These are phyloP conservation scores for Saccharomycopsis amapae DNA, from an alignment of 805 yeast genomes.

Conservation along the genomic window DNA sequence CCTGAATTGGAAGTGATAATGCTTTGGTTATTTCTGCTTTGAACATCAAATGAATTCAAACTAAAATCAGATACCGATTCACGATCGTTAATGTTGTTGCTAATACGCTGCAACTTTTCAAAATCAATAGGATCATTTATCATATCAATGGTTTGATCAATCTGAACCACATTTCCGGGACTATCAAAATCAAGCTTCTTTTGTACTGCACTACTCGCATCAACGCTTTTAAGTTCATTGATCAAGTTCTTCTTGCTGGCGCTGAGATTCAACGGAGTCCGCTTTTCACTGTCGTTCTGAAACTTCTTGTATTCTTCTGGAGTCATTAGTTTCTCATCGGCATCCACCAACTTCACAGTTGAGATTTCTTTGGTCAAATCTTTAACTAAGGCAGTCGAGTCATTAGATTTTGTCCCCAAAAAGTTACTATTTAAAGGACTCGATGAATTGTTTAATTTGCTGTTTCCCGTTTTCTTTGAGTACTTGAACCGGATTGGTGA, in stretches of 20 bases:
- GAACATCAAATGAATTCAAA: conserved; percentile 6
- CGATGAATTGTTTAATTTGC: not conserved
- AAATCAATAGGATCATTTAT: not conserved
- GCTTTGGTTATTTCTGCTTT: conserved; percentile 14
- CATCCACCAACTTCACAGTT: conserved; percentile 19
- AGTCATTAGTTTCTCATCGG: conserved; percentile 17
- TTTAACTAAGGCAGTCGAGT: not conserved
- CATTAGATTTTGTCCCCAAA: not conserved
- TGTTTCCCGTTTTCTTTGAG: conserved; percentile 3
- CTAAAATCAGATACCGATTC: conserved; percentile 9
- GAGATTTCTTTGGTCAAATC: conserved; percentile 8
- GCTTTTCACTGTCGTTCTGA: not conserved
- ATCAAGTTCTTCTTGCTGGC: conserved; percentile 15
- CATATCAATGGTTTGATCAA: not conserved
- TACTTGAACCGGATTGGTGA: conserved; percentile 17
- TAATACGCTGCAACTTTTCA: not conserved
- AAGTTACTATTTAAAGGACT: not conserved
- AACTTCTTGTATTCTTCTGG: conserved; percentile 19
- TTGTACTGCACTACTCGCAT: not conserved
- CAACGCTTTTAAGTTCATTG: conserved; percentile 3
- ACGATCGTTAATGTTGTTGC: conserved; percentile 1
- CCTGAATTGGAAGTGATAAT: conserved; percentile 1
- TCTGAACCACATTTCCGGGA: not conserved
- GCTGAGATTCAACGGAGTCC: conserved; percentile 1
- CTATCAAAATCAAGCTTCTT: not conserved